Percentiles rank a stretch among this genome's conserved stretches.
Conservation (phyloP, 164 flowering plant species). For the Dillenia suffruticosa region DNA sequence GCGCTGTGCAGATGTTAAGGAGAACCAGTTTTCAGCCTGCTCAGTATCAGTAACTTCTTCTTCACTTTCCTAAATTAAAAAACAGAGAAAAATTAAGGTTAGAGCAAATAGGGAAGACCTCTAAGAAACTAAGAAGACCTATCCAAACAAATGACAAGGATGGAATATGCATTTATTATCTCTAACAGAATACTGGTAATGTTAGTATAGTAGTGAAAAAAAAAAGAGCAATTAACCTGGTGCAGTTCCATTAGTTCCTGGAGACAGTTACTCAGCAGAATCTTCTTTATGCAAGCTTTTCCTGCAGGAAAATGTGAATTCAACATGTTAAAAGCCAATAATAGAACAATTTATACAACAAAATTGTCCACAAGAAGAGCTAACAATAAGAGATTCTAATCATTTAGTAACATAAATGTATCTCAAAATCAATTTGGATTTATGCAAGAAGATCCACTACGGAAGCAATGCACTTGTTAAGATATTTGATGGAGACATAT, state of each 20-base stretch:
- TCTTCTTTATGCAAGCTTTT: slow-evolving; percentile 96
- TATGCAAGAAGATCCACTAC: no score
- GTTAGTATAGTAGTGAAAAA: background rate
- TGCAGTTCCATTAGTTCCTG: slow-evolving; percentile 94
- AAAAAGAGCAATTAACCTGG: slow-evolving; percentile 46
- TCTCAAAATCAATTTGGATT: no score
- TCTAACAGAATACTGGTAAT: background rate
- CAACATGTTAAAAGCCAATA: no score
- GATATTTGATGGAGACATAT: no score
- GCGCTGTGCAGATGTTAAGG: slow-evolving; percentile 95
- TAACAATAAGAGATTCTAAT: no score
- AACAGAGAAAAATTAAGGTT: slow-evolving; percentile 1
- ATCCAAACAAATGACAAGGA: no score
- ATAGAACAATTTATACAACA: no score
- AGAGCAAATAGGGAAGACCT: slow-evolving; percentile 1
- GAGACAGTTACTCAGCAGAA: slow-evolving; percentile 64
- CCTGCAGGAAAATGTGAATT: slow-evolving; percentile 36
- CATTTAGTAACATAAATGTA: no score
- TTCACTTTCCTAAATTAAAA: slow-evolving; percentile 71
- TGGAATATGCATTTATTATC: no score
- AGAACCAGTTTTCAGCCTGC: slow-evolving; percentile 99
- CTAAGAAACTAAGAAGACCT: background rate
- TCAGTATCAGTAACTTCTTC: slow-evolving; percentile 88
- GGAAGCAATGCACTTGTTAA: no score
- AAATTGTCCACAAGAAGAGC: no score